Evolutionary conservation across 768 basidiomycete species (phyloP), one percentile per base, ranked within the genome.

Genomic region (Chalciporus pseudorubinellus): DNA sequence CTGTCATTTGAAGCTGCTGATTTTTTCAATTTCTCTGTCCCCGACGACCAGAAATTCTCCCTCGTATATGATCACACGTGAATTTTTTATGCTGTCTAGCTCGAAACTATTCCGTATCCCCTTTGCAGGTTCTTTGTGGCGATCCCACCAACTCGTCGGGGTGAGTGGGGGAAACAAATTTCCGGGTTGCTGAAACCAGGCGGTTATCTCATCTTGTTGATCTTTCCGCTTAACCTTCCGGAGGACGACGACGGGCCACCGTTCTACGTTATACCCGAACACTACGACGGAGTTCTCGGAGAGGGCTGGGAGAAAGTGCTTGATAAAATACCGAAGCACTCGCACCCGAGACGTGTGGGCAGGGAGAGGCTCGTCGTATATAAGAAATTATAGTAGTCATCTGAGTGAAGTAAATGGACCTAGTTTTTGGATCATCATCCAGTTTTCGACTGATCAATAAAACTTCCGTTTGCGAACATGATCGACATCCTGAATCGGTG

Each of bases 131-230:
- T 89, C 70, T 89, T 90, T 64, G 83, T 84, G 39, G 87, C 88
- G 2, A 80, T 90, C 19, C 81, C 80, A 0, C 86, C 83, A 0
- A 51, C 67, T 3, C 70, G 64, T 33, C 76, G 87, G 11, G 39
- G 56, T 3, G 74, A 74, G 16, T 88, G 85, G 86, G 87, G 78
- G 1, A 56, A 60, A 13, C 74, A 83, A 57, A 83, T 89, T 68
- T 67, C 71, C 2, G 67, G 72, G 14, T 63, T 89, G 14, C 65
- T 84, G 46, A 83, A 80, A 49, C 75, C 79, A 1, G 86, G 84
- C 0, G 86, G 84, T 14, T 77, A 78, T 52, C 76, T 89, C 20
- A 77, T 89, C 54, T 77, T 80, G 0, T 66, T 85, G 11, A 68
- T 82, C 6, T 89, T 64, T 55, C 88, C 88, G 0, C 75, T 85